These are phyloP conservation scores for Leucaena leucocephala DNA, from an alignment of 306 rosid genomes.

Conservation along the genomic window DNA sequence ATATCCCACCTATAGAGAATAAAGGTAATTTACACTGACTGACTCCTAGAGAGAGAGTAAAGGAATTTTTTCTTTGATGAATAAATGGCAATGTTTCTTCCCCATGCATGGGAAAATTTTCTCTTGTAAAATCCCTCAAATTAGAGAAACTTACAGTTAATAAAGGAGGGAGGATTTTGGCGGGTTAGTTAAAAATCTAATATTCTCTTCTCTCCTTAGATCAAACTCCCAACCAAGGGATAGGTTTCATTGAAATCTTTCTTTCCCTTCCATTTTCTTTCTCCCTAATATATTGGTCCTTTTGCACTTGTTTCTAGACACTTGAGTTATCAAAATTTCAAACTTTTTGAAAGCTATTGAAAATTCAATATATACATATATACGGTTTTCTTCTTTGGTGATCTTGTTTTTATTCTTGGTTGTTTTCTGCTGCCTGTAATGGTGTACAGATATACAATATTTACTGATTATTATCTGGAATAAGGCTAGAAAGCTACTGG, in stretches of 20 bases:
- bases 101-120: neutral
- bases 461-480: constrained; percentile 12
- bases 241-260: neutral
- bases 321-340: neutral
- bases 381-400: neutral
- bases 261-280: neutral
- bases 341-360: neutral
- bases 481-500: constrained; percentile 3
- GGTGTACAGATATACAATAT: constrained; percentile 6
- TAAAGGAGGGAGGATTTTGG: neutral
- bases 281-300: neutral
- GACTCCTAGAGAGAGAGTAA: neutral
- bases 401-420: constrained; percentile 18
- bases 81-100: neutral
- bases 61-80: neutral
- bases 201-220: neutral
- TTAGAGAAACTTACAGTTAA: neutral
- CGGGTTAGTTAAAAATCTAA: neutral
- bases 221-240: neutral
- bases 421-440: neutral
- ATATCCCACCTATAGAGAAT: neutral
- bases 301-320: constrained; percentile 20
- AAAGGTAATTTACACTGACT: neutral
- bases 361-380: neutral
- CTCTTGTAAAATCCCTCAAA: neutral